Evolutionary conservation across 331 rosid genomes (phyloP).

Genomic region (Quercus phellos): DNA sequence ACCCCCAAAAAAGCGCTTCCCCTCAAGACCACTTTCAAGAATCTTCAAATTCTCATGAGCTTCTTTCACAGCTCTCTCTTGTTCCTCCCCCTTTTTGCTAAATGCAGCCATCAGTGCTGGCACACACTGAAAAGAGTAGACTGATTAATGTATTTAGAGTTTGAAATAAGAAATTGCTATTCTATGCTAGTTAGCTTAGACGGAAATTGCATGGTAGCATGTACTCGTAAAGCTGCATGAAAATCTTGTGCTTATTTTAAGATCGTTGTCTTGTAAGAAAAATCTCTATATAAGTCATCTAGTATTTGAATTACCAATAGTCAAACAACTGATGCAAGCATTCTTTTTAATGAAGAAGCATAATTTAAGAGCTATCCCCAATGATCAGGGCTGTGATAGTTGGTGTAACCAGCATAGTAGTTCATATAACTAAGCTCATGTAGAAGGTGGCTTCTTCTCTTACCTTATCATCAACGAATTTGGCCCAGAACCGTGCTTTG

Average conservation of each 20-base stretch:
- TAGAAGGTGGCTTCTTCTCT: background rate
- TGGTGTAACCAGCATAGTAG: too few relatives aligned
- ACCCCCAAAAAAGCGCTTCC: constrained; percentile 39
- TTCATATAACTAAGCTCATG: background rate
- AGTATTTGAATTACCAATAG: too few relatives aligned
- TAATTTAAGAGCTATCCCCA: too few relatives aligned
- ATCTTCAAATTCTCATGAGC: constrained; percentile 35
- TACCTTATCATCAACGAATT: constrained; percentile 40
- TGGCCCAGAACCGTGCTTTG: constrained; percentile 23
- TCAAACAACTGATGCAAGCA: too few relatives aligned
- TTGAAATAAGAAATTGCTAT: background rate
- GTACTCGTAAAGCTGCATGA: too few relatives aligned
- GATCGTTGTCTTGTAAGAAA: too few relatives aligned
- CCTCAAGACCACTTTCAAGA: constrained; percentile 38
- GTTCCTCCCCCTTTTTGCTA: constrained; percentile 39
- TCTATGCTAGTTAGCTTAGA: background rate
- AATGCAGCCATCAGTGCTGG: constrained; percentile 34
- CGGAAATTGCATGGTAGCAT: too few relatives aligned
- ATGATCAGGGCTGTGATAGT: too few relatives aligned
- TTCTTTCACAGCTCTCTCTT: constrained; percentile 37
- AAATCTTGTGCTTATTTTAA: too few relatives aligned
- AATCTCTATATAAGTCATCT: too few relatives aligned
- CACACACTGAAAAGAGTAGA: constrained; percentile 16
- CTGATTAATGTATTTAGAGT: background rate
- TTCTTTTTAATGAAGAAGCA: too few relatives aligned